Percentiles rank a stretch among this genome's conserved stretches.
Evolutionary conservation across 2,329 filamentous ascomycete species (phyloP).

Genomic region (Grosmannia penicillata): DNA sequence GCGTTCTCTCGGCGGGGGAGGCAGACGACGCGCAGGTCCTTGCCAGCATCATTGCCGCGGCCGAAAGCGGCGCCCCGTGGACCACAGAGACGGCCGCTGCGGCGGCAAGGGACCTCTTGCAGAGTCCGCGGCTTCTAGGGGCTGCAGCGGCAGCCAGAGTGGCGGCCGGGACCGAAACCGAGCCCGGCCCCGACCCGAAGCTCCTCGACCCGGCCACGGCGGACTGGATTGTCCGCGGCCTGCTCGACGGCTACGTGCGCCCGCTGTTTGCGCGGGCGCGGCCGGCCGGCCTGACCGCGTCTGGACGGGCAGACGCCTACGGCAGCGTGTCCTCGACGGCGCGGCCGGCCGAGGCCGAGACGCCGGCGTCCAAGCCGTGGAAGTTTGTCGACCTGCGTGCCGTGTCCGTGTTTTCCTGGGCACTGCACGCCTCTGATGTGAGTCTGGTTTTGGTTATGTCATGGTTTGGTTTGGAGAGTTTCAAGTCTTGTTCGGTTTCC

Average conservation of each 20-base stretch:
- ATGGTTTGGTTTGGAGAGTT: background rate
- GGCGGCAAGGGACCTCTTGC: slow-evolving; percentile 18
- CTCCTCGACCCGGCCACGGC: slow-evolving; percentile 4
- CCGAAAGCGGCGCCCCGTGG: slow-evolving; percentile 14
- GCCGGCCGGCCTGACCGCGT: slow-evolving; percentile 36
- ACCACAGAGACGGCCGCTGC: slow-evolving; percentile 17
- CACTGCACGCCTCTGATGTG: slow-evolving; percentile 35
- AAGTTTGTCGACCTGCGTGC: slow-evolving; percentile 37
- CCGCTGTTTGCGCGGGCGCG: slow-evolving; percentile 48
- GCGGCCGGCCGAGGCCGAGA: slow-evolving; percentile 15
- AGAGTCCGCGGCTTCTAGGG: too few species aligned
- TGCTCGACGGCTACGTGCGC: slow-evolving; percentile 49
- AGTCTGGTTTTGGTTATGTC: slow-evolving; percentile 2
- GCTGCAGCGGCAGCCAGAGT: slow-evolving; percentile 13
- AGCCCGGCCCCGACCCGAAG: too few species aligned
- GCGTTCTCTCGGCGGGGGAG: background rate
- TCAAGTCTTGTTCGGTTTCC: too few species aligned
- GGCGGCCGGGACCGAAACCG: too few species aligned
- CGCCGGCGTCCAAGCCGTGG: slow-evolving; percentile 40
- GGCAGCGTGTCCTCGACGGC: slow-evolving; percentile 21
- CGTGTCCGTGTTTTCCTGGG: slow-evolving; percentile 47
- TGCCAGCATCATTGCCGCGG: slow-evolving; percentile 19
- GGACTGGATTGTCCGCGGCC: slow-evolving; percentile 34
- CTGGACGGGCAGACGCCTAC: slow-evolving; percentile 39
- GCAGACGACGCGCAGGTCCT: slow-evolving; percentile 13